These are phyloP conservation scores for Bromus sterilis DNA, from an alignment of 176 grass and related monocot species.

Conservation along the genomic window DNA sequence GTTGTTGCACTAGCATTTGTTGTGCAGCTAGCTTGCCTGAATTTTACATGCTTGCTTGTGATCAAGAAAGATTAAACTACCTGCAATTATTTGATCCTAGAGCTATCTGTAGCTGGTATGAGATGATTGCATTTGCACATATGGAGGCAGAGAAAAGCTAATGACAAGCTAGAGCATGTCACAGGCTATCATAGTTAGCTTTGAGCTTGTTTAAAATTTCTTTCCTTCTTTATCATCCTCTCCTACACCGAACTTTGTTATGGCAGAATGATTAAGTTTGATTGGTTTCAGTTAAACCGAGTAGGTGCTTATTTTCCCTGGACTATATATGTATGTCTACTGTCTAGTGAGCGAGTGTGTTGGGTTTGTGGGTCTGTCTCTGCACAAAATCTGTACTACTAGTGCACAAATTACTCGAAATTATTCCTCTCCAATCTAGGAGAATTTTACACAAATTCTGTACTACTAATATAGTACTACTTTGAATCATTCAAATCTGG, in stretches of 20 bases:
- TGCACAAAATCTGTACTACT: too few species aligned
- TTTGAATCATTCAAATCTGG: too few species aligned
- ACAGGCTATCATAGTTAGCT: conserved; percentile 38
- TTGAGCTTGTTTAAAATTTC: neutral
- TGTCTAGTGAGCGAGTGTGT: too few species aligned
- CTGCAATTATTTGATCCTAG: neutral
- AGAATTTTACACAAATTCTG: too few species aligned
- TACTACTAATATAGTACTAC: too few species aligned
- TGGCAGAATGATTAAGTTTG: conserved; percentile 34
- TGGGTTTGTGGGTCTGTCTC: too few species aligned
- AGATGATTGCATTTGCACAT: conserved; percentile 29
- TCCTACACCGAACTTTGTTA: conserved; percentile 11
- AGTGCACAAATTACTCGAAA: too few species aligned
- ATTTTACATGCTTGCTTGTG: neutral
- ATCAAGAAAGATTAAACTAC: neutral
- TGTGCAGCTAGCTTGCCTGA: neutral
- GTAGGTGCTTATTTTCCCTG: too few species aligned
- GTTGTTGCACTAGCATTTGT: neutral
- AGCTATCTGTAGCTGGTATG: neutral
- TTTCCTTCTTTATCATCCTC: neutral
- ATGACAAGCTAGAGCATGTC: conserved; percentile 33
- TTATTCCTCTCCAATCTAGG: too few species aligned
- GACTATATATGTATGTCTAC: too few species aligned
- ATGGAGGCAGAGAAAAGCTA: conserved; percentile 5
- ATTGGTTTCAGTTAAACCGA: too few species aligned